These are phyloP conservation scores for Skeletonema tropicum DNA, from an alignment of 108 stramenopile species.

Conservation along the genomic window DNA sequence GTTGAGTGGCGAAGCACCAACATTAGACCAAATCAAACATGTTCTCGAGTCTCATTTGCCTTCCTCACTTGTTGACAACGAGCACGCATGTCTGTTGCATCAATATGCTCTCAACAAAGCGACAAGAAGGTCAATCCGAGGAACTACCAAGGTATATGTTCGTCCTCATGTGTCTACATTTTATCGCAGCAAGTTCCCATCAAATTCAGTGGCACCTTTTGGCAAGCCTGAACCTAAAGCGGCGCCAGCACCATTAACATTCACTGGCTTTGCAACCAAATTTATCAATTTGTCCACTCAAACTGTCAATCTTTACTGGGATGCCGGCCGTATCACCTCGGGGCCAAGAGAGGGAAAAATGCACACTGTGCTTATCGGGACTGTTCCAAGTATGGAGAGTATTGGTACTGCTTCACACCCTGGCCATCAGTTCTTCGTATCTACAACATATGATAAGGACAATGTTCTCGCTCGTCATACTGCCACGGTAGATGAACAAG, in stretches of 20 bases:
- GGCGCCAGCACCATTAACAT: constrained; percentile 59
- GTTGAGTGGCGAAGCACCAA: constrained; percentile 4
- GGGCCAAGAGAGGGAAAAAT: constrained; percentile 57
- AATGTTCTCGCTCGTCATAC: constrained; percentile 68
- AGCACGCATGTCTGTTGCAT: constrained; percentile 38
- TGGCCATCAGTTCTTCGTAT: constrained; percentile 76
- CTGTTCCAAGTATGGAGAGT: constrained; percentile 77
- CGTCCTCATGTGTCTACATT: constrained; percentile 37
- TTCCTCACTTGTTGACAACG: not conserved
- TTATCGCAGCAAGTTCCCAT: constrained; percentile 15
- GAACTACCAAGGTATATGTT: constrained; percentile 31
- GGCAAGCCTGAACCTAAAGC: not conserved
- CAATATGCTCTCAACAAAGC: constrained; percentile 37
- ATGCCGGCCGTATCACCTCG: constrained; percentile 54
- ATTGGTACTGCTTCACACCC: constrained; percentile 81
- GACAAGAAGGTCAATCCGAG: constrained; percentile 27
- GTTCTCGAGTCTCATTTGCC: constrained; percentile 23
- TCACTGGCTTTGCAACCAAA: constrained; percentile 86
- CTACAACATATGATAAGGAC: constrained; percentile 67
- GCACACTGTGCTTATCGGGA: constrained; percentile 58
- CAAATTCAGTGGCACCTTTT: not conserved
- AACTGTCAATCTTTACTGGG: constrained; percentile 77
- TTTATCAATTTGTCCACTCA: constrained; percentile 76
- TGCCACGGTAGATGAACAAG: constrained; percentile 71
- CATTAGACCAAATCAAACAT: constrained; percentile 4